Conservation (phyloP, 345 rosid species). For the Gossypium stocksii region DNA sequence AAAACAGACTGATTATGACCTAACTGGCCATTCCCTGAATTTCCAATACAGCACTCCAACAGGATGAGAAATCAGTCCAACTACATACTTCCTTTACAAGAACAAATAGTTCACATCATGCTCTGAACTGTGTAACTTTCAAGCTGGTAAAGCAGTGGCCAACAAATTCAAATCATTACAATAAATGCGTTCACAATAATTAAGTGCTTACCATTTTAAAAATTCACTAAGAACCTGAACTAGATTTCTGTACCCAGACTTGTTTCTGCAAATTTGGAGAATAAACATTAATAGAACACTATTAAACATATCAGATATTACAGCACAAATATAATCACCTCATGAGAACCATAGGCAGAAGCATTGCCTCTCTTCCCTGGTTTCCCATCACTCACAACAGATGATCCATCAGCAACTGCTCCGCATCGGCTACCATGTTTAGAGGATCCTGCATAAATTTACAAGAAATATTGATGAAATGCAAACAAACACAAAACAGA, state of each 20-base stretch:
- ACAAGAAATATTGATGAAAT: background rate
- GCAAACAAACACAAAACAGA: background rate
- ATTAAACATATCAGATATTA: background rate
- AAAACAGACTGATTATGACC: background rate
- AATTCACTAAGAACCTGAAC: slow-evolving; percentile 35
- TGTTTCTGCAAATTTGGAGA: slow-evolving; percentile 40
- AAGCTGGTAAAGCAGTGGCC: background rate
- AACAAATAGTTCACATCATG: background rate
- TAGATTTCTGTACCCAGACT: slow-evolving; percentile 64
- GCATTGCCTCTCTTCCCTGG: slow-evolving; percentile 16
- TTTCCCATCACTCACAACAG: slow-evolving; percentile 28
- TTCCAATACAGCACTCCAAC: background rate
- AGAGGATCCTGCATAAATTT: slow-evolving; percentile 38
- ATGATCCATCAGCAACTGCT: slow-evolving; percentile 32
- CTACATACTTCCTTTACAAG: background rate
- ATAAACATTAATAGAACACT: background rate
- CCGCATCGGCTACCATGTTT: slow-evolving; percentile 45
- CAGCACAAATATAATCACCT: slow-evolving; percentile 22
- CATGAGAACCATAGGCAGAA: slow-evolving; percentile 35
- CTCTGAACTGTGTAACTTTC: background rate
- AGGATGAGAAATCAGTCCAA: background rate
- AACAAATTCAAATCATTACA: slow-evolving; percentile 1
- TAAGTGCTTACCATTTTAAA: slow-evolving; percentile 28
- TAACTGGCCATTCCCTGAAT: background rate
- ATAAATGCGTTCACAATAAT: background rate